Base-by-base conservation (phyloP, 495 filamentous ascomycete genomes). In the Filosporella fistucella region DNA sequence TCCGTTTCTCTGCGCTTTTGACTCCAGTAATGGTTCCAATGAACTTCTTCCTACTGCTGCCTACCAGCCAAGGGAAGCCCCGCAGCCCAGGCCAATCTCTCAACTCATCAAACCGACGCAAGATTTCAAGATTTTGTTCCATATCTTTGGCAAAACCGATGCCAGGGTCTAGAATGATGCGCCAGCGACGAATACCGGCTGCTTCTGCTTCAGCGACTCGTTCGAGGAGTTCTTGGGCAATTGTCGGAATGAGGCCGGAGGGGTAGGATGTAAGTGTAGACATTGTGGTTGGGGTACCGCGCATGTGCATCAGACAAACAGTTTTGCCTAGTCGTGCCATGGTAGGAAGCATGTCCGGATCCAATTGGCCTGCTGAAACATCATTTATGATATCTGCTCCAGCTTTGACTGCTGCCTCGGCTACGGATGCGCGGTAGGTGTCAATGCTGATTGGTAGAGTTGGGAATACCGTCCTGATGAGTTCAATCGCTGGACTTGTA, bases 351-450 rank as follows among this genome's bases (percentile, higher is more conserved):
- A 98, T 96, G 0, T 78, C 76, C 0, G 78, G 67, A 58, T 97
- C 93, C 32, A 95, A 70, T 2, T 68, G 60, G 10, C 93, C 93
- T 4, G 84, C 89, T 0, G 89, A 94, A 32, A 98, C 80, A 64
- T 98, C 93, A 69, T 98, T 98, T 64, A 98, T 79, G 54, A 98
- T 88, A 57, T 97, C 82, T 4, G 93, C 91, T 38, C 93, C 93
- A 0, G 88, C 89, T 40, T 76, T 66, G 33, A 91, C 75, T 14
- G 90, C 90, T 21, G 80, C 83, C 38, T 77, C 74, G n/a, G 91
- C 93, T 1, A 98, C 93, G 11, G 67, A 66, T 0, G 93, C 85
- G 47, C 88, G 86, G 70, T 95, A 98, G 1, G 93, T 98, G 66
- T 98, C 93, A 43, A 97, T 73, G 55, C 84, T 89, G 54, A 97